Conservation (phyloP, 805 yeast genomes). For the Candida schatavii region DNA sequence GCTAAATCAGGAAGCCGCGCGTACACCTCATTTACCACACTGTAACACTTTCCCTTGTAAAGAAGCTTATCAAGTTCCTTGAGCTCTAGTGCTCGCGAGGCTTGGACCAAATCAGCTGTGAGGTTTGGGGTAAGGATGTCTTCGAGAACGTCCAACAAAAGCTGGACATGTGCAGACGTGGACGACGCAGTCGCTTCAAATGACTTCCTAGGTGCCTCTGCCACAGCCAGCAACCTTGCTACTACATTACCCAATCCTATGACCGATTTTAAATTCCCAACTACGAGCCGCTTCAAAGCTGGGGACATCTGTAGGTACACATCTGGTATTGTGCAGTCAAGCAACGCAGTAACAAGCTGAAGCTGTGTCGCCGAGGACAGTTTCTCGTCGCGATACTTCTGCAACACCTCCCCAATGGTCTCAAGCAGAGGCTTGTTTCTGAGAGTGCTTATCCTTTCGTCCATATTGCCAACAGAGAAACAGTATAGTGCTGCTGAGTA, state of each 20-base stretch:
- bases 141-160: background rate
- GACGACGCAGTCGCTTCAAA: background rate
- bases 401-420: constrained; percentile 9
- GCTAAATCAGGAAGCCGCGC: constrained; percentile 7
- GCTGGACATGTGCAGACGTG: no score
- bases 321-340: constrained; percentile 34
- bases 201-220: background rate
- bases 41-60: constrained; percentile 29
- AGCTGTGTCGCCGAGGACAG: background rate
- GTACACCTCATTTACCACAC: constrained; percentile 23
- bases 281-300: constrained; percentile 8
- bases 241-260: constrained; percentile 33
- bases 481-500: no score
- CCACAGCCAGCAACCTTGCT: constrained; percentile 10
- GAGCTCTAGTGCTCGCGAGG: constrained; percentile 10
- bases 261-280: constrained; percentile 18
- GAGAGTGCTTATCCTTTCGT: constrained; percentile 2
- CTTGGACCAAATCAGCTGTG: background rate
- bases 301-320: constrained; percentile 19
- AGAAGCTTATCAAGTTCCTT: constrained; percentile 38
- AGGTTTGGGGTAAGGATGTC: background rate
- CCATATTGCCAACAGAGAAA: background rate
- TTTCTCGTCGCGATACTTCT: background rate
- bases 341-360: constrained; percentile 19
- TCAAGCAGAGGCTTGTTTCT: constrained; percentile 10